Evolutionary conservation across 2,329 filamentous ascomycete species (phyloP), one percentile per base, ranked within the genome.

Genomic region (Chalaropsis thielavioides): DNA sequence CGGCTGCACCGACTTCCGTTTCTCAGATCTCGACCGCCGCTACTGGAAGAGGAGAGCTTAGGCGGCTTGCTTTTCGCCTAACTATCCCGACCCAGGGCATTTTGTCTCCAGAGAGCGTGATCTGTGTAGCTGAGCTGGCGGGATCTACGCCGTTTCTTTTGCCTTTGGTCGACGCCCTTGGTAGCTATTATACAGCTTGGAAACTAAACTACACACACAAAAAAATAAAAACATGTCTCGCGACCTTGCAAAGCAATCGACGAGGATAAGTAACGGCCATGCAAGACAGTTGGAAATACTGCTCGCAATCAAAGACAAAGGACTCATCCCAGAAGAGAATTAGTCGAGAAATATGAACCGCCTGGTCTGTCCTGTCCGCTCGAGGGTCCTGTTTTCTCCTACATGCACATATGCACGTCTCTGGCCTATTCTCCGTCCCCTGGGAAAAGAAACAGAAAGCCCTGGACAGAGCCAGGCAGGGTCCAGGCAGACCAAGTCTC

Each of bases 291-390:
- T 17, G 51, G 51, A 56, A 56, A 56, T 56, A 56, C 51, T 56
- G 51, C 51, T 56, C 46, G 46, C n/a, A 17, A 56, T 27, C 24
- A 17, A 56, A 56, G 51, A 56, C 22, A 56, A 56, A 27, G 7
- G 51, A 35, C 24, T 31, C 22, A 56, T 56, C 24, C 7, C 22
- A n/a, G 17, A 56, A 56, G 22, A 56, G 11, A 27, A 56, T 56
- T 56, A 56, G 51, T 56, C 51, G 51, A 56, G 51, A 35, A 56
- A 56, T 35, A 56, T 56, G 51, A 56, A 19, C 51, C 11, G 51
- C 27, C 24, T 35, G 51, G 22, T 17, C 19, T 13, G 13, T 56
- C 27, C 19, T 13, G 13, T 56, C 27, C 15, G 17, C 19, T 17
- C 8, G 22, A 56, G 19, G 51, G 51, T 35, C 51, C 22, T 31